phyloP scores from a whole-genome alignment of 176 grass and related monocot genomes.

The Tillandsia fasciculata region DNA sequence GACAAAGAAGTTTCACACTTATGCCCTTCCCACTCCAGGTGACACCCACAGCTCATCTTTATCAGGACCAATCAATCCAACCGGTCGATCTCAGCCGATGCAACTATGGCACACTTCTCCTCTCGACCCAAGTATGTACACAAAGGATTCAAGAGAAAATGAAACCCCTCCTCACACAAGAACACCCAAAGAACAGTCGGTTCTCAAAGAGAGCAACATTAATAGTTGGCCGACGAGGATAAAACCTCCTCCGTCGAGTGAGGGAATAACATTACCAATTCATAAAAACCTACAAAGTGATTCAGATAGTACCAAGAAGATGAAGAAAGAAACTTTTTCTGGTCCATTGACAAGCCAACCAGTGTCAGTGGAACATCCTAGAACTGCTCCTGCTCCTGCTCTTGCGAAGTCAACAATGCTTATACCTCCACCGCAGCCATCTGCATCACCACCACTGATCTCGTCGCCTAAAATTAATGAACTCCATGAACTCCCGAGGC shows the following conservation, averaged over 20 bases:
- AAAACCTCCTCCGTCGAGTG: conserved; percentile 16
- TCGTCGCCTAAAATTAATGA: conserved; percentile 77
- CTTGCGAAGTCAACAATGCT: conserved; percentile 22
- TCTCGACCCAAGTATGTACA: conserved; percentile 46
- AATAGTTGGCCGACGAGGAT: conserved; percentile 38
- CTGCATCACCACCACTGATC: conserved; percentile 39
- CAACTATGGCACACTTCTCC: conserved; percentile 59
- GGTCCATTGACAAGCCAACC: conserved; percentile 47
- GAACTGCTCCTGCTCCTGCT: conserved; percentile 30
- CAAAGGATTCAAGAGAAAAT: conserved; percentile 46
- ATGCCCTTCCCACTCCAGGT: conserved; percentile 73
- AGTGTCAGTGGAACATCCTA: conserved; percentile 42
- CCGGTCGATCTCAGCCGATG: conserved; percentile 23
- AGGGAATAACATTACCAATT: conserved; percentile 27
- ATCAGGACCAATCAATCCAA: conserved; percentile 31
- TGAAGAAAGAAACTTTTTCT: conserved; percentile 58
- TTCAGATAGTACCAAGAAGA: conserved; percentile 49
- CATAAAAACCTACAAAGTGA: conserved; percentile 21
- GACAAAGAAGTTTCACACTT: conserved; percentile 74
- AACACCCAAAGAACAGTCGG: conserved; percentile 44
- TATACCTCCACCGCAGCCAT: conserved; percentile 35
- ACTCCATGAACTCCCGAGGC: conserved; percentile 88
- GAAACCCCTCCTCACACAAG: conserved; percentile 52
- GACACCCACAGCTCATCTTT: conserved; percentile 40
- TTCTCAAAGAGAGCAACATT: conserved; percentile 72